These are phyloP conservation scores for Chalciporus sp. DNA, from an alignment of 1,284 basidiomycete species.

Conservation along the genomic window DNA sequence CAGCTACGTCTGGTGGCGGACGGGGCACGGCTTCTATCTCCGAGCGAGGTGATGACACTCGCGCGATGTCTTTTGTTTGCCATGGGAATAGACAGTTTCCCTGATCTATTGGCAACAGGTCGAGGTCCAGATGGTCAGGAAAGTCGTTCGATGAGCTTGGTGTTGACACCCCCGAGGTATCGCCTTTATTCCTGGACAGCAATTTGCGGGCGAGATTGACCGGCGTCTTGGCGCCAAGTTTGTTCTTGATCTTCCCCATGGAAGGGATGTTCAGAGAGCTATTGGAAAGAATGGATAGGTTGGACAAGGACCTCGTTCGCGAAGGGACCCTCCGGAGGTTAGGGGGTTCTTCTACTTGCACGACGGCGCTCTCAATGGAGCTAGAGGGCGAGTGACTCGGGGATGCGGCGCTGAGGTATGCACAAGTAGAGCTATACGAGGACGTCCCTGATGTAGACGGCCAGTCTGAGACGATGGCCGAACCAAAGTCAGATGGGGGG, in stretches of 20 bases:
- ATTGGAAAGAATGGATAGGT: slow-evolving; percentile 48
- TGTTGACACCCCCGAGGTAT: slow-evolving; percentile 12
- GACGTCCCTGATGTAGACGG: slow-evolving; percentile 55
- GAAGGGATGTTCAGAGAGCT: slow-evolving; percentile 47
- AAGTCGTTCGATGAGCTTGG: slow-evolving; percentile 6
- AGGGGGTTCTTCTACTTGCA: slow-evolving; percentile 15
- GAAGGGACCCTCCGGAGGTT: slow-evolving; percentile 35
- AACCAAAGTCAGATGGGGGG: slow-evolving; percentile 52
- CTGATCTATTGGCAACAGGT: slow-evolving; percentile 26
- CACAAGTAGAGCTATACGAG: slow-evolving; percentile 48
- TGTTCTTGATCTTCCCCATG: slow-evolving; percentile 49
- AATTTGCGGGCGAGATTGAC: slow-evolving; percentile 59
- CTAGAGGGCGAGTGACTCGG: slow-evolving; percentile 18
- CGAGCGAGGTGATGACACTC: slow-evolving; percentile 31
- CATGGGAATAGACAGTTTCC: slow-evolving; percentile 47
- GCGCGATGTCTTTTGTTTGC: slow-evolving; percentile 38
- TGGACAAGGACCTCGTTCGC: slow-evolving; percentile 61
- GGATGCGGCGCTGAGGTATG: slow-evolving; percentile 23
- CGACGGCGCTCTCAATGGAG: slow-evolving; percentile 13
- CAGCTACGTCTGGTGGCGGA: slow-evolving; percentile 8
- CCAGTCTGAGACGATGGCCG: slow-evolving; percentile 44
- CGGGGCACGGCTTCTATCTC: slow-evolving; percentile 28
- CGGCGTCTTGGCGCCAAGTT: slow-evolving; percentile 45
- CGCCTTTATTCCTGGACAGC: slow-evolving; percentile 46
- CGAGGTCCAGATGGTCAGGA: slow-evolving; percentile 9